phyloP scores from a whole-genome alignment of 805 yeast genomes.

The Metschnikowia hibisci region DNA sequence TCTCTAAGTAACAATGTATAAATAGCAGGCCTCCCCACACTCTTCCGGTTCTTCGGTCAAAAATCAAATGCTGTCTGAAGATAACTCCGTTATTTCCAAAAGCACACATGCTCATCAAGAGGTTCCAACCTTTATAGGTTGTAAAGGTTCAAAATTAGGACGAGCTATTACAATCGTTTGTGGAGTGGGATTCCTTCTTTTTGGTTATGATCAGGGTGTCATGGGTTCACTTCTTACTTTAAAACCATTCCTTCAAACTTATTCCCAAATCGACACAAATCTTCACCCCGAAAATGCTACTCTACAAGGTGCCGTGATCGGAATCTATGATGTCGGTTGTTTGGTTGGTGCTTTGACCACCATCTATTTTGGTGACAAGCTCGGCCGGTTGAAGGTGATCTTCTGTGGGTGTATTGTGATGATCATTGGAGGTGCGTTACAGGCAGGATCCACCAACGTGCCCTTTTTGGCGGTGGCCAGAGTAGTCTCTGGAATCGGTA shows the following conservation, averaged over 20 bases:
- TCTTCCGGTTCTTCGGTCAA: neutral
- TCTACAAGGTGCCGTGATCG: constrained; percentile 22
- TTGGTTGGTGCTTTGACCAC: constrained; percentile 20
- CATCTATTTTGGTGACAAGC: constrained; percentile 20
- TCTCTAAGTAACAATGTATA: neutral
- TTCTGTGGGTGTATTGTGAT: constrained; percentile 20
- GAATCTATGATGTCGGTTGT: constrained; percentile 23
- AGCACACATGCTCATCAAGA: neutral
- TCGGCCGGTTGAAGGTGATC: constrained; percentile 21
- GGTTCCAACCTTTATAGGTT: constrained; percentile 13
- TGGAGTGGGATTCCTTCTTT: constrained; percentile 28
- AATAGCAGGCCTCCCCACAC: neutral
- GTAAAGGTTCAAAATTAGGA: constrained; percentile 11
- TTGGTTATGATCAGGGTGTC: constrained; percentile 42
- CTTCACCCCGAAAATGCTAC: constrained; percentile 15
- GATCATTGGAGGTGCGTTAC: constrained; percentile 23
- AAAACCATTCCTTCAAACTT: constrained; percentile 17
- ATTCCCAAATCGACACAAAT: constrained; percentile 17
- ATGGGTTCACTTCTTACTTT: constrained; percentile 29
- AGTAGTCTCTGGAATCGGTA: constrained; percentile 32
- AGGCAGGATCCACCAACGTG: constrained; percentile 20
- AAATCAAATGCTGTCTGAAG: constrained; percentile 2
- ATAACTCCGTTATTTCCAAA: constrained; percentile 3
- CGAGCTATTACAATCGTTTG: constrained; percentile 14
- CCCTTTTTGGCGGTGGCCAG: constrained; percentile 31